Base-by-base conservation (phyloP, 129 eudicot species). In the Scalesia atractyloides region DNA sequence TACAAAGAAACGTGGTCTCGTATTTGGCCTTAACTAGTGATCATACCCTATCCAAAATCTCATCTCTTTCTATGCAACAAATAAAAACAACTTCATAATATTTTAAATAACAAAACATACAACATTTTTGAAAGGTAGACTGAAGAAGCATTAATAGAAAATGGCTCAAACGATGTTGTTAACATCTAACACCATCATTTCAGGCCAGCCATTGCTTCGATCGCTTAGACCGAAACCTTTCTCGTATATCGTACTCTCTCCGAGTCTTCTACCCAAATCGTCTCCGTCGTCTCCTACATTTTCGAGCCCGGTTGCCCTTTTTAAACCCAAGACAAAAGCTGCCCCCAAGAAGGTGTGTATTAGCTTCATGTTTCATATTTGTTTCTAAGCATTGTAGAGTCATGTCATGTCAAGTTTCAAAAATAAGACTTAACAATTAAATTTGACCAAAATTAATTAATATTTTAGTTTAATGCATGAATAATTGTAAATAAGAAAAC, bases 111-210 rank as follows among this genome's bases (percentile, higher is more conserved):
- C 30, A 51, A 12, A 17, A 64, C 50, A 51, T 49, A 41, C 56
- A 30, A 53, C 22, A 4, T 64, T 39, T 17, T 20, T 52, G 46
- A 1, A 24, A 26, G 50, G 18, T 50, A 70, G 68, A 33, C 33
- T 9, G 43, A 48, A 59, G 44, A 54, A 48, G 34, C 37, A 68
- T 24, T 60, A 63, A 51, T 63, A 64, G 9, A 48, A 64, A 43
- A 85, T 85, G 96, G 97, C 98, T 76, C 98, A 93, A 81, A 81
- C 90, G 66, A 87, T 87, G 92, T 43, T 89, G 77, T 84, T 93
- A 18, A 87, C 82, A 81, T 79, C 84, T 69, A 85, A 83, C 57
- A 61, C 82, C 73, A 61, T 51, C 20, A 30, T 80, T 56, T 78
- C 87, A 3, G 77, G 81, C 64, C 80, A 61, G 18, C 82, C 67